These are phyloP conservation scores for Fusarium camptoceras DNA, from an alignment of 2,329 filamentous ascomycete genomes.

Conservation along the genomic window DNA sequence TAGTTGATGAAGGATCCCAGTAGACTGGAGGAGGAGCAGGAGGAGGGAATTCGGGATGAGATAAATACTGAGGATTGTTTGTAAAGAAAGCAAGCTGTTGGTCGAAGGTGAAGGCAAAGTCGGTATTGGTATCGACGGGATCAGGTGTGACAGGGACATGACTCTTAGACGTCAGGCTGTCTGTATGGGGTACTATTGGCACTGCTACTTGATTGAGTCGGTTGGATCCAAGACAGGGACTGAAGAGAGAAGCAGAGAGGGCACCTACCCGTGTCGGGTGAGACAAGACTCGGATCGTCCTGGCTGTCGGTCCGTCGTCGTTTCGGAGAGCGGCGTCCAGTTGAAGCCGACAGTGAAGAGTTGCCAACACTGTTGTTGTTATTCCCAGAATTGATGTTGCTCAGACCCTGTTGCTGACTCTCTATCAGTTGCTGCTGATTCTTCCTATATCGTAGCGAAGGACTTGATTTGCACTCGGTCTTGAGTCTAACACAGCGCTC, in stretches of 20 bases:
- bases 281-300: constrained; percentile 48
- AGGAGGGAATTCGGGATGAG: constrained; percentile 43
- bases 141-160: constrained; percentile 48
- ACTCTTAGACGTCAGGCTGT: constrained; percentile 40
- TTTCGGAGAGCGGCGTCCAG: constrained; percentile 52
- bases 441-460: constrained; percentile 55
- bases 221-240: constrained; percentile 28
- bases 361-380: neutral
- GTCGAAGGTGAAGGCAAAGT: constrained; percentile 54
- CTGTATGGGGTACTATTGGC: constrained; percentile 46
- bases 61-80: constrained; percentile 45
- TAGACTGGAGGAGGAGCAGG: constrained; percentile 33
- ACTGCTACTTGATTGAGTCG: constrained; percentile 45
- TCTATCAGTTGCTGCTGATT: constrained; percentile 44
- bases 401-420: constrained; percentile 18
- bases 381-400: constrained; percentile 28
- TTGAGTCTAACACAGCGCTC: constrained; percentile 58
- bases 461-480: constrained; percentile 58
- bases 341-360: constrained; percentile 5
- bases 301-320: constrained; percentile 51
- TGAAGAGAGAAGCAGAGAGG: constrained; percentile 6
- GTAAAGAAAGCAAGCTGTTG: constrained; percentile 49
- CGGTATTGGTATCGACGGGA: constrained; percentile 47
- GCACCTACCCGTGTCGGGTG: constrained; percentile 54
- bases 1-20: constrained; percentile 20